Conservation (phyloP, 176 grass and related monocot species). For the Pontederia paniculata region DNA sequence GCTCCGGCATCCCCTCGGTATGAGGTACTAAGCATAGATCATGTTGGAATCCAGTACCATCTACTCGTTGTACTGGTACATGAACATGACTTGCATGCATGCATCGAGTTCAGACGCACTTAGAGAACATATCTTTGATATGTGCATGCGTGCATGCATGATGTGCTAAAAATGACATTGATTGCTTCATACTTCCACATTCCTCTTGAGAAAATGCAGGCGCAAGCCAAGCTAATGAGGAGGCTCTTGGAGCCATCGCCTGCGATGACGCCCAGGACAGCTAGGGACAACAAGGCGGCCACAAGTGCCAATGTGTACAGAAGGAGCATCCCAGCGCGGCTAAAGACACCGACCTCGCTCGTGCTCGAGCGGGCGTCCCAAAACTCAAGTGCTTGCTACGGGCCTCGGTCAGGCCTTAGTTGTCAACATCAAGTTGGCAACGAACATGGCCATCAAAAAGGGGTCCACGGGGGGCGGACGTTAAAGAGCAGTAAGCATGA, state of each 20-base stretch:
- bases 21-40: constrained; percentile 48
- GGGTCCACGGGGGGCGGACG: constrained; percentile 30
- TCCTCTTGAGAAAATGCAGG: constrained; percentile 57
- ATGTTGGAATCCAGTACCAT: constrained; percentile 34
- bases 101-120: too few relatives aligned
- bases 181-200: constrained; percentile 28
- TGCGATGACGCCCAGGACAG: constrained; percentile 32
- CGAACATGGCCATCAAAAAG: constrained; percentile 31
- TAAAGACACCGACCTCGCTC: constrained; percentile 7
- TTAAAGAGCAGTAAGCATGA: constrained; percentile 32
- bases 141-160: not conserved
- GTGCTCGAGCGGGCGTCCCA: constrained; percentile 13
- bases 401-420: constrained; percentile 35
- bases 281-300: constrained; percentile 32
- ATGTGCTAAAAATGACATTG: not conserved
- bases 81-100: constrained; percentile 26
- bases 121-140: too few relatives aligned
- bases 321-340: constrained; percentile 48
- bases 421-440: constrained; percentile 13
- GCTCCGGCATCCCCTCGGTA: constrained; percentile 23
- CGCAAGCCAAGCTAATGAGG: constrained; percentile 36
- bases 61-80: constrained; percentile 41
- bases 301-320: constrained; percentile 41
- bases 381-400: constrained; percentile 50
- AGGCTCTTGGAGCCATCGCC: constrained; percentile 9